Percentiles rank a stretch among this genome's conserved stretches.
phyloP scores from a whole-genome alignment of 164 flowering plant species.

The Aristolochia californica region DNA sequence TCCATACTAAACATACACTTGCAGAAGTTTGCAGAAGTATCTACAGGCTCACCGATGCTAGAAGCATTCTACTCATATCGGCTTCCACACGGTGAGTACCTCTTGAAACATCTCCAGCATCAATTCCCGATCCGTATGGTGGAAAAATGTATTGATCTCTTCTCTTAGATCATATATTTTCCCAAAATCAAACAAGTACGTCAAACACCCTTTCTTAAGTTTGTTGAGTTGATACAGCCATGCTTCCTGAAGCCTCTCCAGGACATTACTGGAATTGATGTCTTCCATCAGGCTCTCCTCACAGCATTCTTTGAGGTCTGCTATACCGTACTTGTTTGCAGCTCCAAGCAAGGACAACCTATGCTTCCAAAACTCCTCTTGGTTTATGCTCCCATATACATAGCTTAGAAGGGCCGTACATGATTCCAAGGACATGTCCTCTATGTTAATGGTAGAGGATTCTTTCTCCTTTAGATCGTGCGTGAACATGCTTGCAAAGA shows the following conservation, averaged over 20 bases:
- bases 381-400: constrained; percentile 74
- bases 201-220: constrained; percentile 75
- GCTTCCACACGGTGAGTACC: constrained; percentile 73
- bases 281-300: constrained; percentile 88
- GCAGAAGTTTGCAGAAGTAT: too few relatives aligned
- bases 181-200: constrained; percentile 74
- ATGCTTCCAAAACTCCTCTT: constrained; percentile 82
- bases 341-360: constrained; percentile 68
- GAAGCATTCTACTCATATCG: constrained; percentile 5
- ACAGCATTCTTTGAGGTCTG: constrained; percentile 65
- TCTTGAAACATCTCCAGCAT: constrained; percentile 83
- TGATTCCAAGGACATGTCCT: constrained; percentile 72
- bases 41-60: neutral
- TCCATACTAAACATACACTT: too few relatives aligned
- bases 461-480: constrained; percentile 76
- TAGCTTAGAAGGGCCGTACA: constrained; percentile 64
- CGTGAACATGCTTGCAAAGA: constrained; percentile 73
- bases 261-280: constrained; percentile 70
- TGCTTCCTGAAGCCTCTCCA: constrained; percentile 84
- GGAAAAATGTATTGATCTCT: constrained; percentile 54
- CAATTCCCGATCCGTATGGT: constrained; percentile 70
- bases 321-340: constrained; percentile 74
- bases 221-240: constrained; percentile 72
- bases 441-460: constrained; percentile 63
- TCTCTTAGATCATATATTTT: constrained; percentile 82